These are phyloP conservation scores for Nannizzia gypsea DNA, from an alignment of 2,329 filamentous ascomycete species.

Conservation along the genomic window DNA sequence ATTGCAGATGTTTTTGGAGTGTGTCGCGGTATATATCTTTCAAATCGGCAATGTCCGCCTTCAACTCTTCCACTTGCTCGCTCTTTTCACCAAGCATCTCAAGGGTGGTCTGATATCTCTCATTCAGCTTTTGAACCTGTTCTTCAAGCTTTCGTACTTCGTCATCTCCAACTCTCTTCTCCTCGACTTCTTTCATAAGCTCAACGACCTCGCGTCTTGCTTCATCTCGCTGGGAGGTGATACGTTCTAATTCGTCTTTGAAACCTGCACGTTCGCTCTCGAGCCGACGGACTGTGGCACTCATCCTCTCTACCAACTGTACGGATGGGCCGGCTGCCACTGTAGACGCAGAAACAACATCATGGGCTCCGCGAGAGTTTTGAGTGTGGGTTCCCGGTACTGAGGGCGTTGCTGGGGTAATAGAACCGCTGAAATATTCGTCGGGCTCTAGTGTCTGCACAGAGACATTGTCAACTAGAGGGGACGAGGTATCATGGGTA, in stretches of 20 bases:
- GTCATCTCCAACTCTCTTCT: constrained; percentile 48
- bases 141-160: constrained; percentile 55
- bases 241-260: constrained; percentile 70
- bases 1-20: constrained; percentile 71
- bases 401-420: constrained; percentile 27
- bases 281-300: constrained; percentile 75
- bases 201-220: constrained; percentile 81
- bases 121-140: constrained; percentile 56
- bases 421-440: constrained; percentile 31
- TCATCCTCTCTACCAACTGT: constrained; percentile 93
- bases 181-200: constrained; percentile 77
- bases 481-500: constrained; percentile 21
- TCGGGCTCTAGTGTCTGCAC: constrained; percentile 41
- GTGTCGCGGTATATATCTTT: constrained; percentile 94
- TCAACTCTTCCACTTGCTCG: constrained; percentile 83
- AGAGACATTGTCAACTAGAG: constrained; percentile 29
- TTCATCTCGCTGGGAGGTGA: constrained; percentile 80
- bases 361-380: constrained; percentile 53
- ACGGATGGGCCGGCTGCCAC: constrained; percentile 84
- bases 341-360: constrained; percentile 80
- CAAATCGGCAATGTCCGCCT: constrained; percentile 77
- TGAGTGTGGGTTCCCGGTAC: constrained; percentile 29
- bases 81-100: constrained; percentile 97
- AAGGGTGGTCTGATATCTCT: constrained; percentile 77
- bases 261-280: constrained; percentile 84